Percentiles rank a stretch among this genome's conserved stretches.
Conservation (phyloP, 2,329 filamentous ascomycete genomes). For the Sporothrix globosa region DNA sequence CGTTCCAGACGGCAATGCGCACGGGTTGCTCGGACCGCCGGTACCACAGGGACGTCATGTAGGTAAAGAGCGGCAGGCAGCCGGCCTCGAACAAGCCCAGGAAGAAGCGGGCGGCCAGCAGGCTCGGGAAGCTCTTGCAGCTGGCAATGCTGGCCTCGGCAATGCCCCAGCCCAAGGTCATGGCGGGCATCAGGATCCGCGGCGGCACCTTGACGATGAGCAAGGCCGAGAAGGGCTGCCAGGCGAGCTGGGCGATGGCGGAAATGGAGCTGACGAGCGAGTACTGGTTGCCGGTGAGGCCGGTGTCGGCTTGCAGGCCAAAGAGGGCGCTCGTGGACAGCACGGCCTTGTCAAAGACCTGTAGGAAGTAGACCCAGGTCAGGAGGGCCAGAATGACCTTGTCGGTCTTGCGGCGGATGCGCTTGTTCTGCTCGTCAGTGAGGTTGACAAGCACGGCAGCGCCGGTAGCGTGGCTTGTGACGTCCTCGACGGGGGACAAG, state of each 20-base stretch:
- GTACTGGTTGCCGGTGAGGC: constrained; percentile 58
- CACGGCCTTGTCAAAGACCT: constrained; percentile 39
- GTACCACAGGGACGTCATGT: constrained; percentile 56
- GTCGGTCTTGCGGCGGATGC: constrained; percentile 65
- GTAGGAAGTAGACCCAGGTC: constrained; percentile 62
- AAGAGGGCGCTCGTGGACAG: constrained; percentile 42
- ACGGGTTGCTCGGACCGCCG: constrained; percentile 61
- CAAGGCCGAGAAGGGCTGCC: constrained; percentile 62
- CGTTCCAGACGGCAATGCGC: constrained; percentile 68
- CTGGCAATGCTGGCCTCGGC: constrained; percentile 46
- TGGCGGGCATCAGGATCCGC: constrained; percentile 58
- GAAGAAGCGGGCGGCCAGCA: constrained; percentile 42
- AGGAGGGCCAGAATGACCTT: constrained; percentile 59
- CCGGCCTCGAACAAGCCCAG: constrained; percentile 46
- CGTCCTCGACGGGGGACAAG: neutral
- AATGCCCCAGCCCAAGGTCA: constrained; percentile 52
- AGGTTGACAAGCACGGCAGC: constrained; percentile 12
- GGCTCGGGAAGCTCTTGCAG: constrained; percentile 38
- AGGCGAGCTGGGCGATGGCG: constrained; percentile 62
- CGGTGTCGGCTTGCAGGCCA: constrained; percentile 54
- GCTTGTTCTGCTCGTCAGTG: constrained; percentile 48
- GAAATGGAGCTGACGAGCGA: constrained; percentile 61
- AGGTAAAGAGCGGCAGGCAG: constrained; percentile 51
- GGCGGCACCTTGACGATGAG: constrained; percentile 65
- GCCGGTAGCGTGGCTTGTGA: neutral